Percentiles rank a stretch among this genome's conserved stretches.
Conservation (phyloP, 2,329 filamentous ascomycete species). For the Fusarium austroafricanum region DNA sequence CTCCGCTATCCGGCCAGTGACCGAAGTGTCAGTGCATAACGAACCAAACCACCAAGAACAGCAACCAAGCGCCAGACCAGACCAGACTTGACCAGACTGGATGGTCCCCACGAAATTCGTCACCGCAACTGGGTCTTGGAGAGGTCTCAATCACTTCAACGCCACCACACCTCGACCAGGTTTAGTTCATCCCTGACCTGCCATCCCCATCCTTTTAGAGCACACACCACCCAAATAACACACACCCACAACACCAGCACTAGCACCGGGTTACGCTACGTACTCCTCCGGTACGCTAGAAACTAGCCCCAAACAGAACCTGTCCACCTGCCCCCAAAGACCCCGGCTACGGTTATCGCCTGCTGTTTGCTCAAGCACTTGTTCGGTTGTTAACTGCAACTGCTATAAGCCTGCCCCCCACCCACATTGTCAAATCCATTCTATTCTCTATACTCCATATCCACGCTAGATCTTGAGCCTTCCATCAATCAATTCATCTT, state of each 20-base stretch:
- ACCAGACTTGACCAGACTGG: conserved; percentile 1
- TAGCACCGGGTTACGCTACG: conserved; percentile 27
- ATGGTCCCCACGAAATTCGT: conserved; percentile 46
- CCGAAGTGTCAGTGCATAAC: conserved; percentile 35
- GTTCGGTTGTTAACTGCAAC: conserved; percentile 28
- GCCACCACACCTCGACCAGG: conserved; percentile 46
- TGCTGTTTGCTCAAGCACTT: conserved; percentile 25
- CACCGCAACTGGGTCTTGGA: conserved; percentile 44
- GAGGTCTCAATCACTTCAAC: conserved; percentile 35
- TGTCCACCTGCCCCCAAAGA: conserved; percentile 42
- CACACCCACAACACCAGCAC: conserved; percentile 29
- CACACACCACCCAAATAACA: conserved; percentile 26
- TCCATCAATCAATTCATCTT: conserved; percentile 31
- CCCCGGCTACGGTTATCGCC: conserved; percentile 31
- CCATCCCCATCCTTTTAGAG: conserved; percentile 20
- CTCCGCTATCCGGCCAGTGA: conserved; percentile 40
- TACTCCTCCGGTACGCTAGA: conserved; percentile 38
- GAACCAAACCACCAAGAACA: conserved; percentile 12
- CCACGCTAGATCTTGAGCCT: conserved; percentile 38
- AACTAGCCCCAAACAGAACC: conserved; percentile 44
- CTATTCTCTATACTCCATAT: conserved; percentile 38
- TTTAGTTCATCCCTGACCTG: conserved; percentile 39
- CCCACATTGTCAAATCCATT: conserved; percentile 44
- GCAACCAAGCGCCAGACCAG: conserved; percentile 15
- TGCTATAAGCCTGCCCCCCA: conserved; percentile 47